Conservation (phyloP, 192 early-diverging fungal genomes). For the Lobosporangium transversale region DNA sequence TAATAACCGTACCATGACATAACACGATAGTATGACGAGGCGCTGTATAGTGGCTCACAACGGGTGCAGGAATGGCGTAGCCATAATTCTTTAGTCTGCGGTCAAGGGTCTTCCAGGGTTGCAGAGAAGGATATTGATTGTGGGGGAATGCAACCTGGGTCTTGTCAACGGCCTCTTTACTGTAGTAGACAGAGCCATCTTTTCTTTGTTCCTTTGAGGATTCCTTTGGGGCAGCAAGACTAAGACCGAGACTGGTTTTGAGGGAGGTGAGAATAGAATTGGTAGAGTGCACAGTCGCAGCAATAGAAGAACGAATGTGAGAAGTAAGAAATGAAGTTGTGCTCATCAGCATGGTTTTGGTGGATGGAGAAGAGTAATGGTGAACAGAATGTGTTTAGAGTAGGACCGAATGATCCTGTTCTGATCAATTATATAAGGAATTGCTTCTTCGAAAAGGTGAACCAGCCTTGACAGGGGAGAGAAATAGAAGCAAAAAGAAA, state of each 20-base stretch:
- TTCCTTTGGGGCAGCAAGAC: slow-evolving; percentile 1
- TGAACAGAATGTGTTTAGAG: background rate
- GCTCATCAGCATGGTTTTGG: slow-evolving; percentile 27
- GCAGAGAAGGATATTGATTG: slow-evolving; percentile 45
- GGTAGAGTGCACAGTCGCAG: slow-evolving; percentile 37
- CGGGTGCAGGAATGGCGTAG: slow-evolving; percentile 48
- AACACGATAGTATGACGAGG: slow-evolving; percentile 84
- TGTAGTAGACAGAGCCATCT: background rate
- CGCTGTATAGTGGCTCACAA: slow-evolving; percentile 72
- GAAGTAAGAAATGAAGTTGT: slow-evolving; percentile 38
- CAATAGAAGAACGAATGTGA: slow-evolving; percentile 27
- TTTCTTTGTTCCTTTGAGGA: background rate
- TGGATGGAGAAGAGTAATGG: background rate
- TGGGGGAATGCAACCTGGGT: slow-evolving; percentile 10
- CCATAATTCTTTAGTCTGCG: slow-evolving; percentile 65
- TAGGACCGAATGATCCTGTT: slow-evolving; percentile 25
- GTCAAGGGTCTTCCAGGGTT: slow-evolving; percentile 34
- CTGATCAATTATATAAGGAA: background rate
- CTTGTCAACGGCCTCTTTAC: slow-evolving; percentile 10
- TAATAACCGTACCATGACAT: slow-evolving; percentile 81
- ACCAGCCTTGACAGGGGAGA: slow-evolving; percentile 32
- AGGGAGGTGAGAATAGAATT: slow-evolving; percentile 18
- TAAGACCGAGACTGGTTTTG: slow-evolving; percentile 30
- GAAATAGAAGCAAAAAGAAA: background rate
- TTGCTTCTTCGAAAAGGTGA: background rate